Evolutionary conservation across 1,284 basidiomycete species (phyloP).

Genomic region (Cryptococcus jaspeensis): DNA sequence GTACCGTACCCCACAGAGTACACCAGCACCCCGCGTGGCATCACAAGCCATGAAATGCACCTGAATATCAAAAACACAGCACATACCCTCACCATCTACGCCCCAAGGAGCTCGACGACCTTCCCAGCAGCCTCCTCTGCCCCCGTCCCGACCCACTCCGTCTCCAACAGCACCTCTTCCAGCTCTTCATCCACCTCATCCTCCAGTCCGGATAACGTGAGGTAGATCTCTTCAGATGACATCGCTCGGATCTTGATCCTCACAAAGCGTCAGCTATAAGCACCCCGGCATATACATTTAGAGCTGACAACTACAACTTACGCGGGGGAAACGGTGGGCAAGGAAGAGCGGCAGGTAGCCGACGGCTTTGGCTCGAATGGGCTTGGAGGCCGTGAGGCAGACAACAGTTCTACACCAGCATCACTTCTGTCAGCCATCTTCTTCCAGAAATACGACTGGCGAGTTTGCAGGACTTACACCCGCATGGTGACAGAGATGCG

Average conservation of each 20-base stretch:
- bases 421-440: background rate
- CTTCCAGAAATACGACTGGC: too few relatives aligned
- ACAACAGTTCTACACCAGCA: slow-evolving; percentile 57
- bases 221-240: slow-evolving; percentile 76
- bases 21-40: too few relatives aligned
- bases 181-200: slow-evolving; percentile 68
- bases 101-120: slow-evolving; percentile 23
- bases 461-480: slow-evolving; percentile 57
- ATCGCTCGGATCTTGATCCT: slow-evolving; percentile 65
- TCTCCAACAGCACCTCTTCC: slow-evolving; percentile 75
- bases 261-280: background rate
- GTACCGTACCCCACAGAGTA: too few relatives aligned
- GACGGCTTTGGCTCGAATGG: slow-evolving; percentile 56
- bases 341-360: slow-evolving; percentile 62
- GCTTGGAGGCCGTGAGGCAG: slow-evolving; percentile 4
- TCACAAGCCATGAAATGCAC: too few relatives aligned
- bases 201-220: slow-evolving; percentile 67
- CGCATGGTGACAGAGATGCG: slow-evolving; percentile 75
- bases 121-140: slow-evolving; percentile 9
- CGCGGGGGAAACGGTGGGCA: slow-evolving; percentile 72
- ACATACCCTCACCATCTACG: too few relatives aligned
- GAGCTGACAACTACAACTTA: slow-evolving; percentile 48
- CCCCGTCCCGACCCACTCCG: slow-evolving; percentile 62
- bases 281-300: too few relatives aligned
- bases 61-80: too few relatives aligned